A percentile compares a stretch with the other conserved stretches of the same genome.
These are phyloP conservation scores for Petunia secreta DNA, from an alignment of 257 asterid species.

Conservation along the genomic window DNA sequence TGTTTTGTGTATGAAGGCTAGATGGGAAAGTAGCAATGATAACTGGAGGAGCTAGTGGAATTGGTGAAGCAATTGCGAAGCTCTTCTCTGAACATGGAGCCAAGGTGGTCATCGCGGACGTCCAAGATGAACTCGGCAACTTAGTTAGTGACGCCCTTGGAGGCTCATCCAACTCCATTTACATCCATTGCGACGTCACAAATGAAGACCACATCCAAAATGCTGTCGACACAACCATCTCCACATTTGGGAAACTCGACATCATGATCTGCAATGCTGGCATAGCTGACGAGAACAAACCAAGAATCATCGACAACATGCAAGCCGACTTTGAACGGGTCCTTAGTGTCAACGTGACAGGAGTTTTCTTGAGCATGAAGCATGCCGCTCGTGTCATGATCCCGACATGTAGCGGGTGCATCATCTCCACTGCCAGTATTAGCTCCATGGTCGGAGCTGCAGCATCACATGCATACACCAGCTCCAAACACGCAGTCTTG, in stretches of 20 bases:
- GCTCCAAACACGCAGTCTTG: conserved; percentile 60
- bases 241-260: conserved; percentile 56
- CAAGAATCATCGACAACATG: conserved; percentile 37
- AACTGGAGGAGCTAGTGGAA: conserved; percentile 70
- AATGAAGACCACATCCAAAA: conserved; percentile 45
- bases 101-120: conserved; percentile 55
- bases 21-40: conserved; percentile 69
- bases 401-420: conserved; percentile 49
- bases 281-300: conserved; percentile 26
- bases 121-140: conserved; percentile 53
- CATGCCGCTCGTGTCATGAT: conserved; percentile 63
- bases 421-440: conserved; percentile 50
- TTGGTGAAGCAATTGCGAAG: conserved; percentile 56
- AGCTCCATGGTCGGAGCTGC: conserved; percentile 43
- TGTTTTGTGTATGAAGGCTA: conserved; percentile 37
- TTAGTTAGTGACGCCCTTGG: conserved; percentile 31
- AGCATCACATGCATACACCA: conserved; percentile 50
- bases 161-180: conserved; percentile 42
- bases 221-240: conserved; percentile 46
- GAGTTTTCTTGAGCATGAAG: conserved; percentile 59
- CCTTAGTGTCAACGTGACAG: conserved; percentile 42
- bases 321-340: conserved; percentile 51
- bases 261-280: conserved; percentile 71
- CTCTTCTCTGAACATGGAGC: conserved; percentile 62
- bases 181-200: conserved; percentile 59